Evolutionary conservation across 139 green algal genomes (phyloP), one percentile per base, ranked within the genome.

Genomic region (Haematococcus lacustris): DNA sequence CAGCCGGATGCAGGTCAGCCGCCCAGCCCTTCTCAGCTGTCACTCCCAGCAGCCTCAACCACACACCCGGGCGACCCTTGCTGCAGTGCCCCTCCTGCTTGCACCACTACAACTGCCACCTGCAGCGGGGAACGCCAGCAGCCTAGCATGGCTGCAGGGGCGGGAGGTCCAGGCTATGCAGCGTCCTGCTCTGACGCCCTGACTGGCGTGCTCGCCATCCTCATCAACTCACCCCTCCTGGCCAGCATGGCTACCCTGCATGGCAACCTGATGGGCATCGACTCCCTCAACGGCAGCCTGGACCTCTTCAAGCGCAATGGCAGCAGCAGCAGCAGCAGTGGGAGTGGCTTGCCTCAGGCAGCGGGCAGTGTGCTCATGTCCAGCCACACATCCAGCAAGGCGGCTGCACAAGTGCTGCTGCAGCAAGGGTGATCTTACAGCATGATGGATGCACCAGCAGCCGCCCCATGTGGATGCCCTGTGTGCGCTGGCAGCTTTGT

Each of bases 181-280:
- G 26, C 28, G 26, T 2, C 30, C 60, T 4, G n/a, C 60, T 2
- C n/a, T 67, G 26, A 38, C 26, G 5, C 26, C 60, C 32, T 37
- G 37, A 2, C 64, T 70, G 38, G 37, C 3, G 21, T 9, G n/a
- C n/a, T n/a, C n/a, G n/a, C n/a, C n/a, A n/a, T 70, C 37, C 64
- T 72, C 4, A 43, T 72, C 9, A 47, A 43, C 47, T 72, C 67
- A 32, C 67, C 67, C 4, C 41, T 63, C 23, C 67, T 72, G 2
- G 67, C 67, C 39, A 71, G 65, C 26, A 28, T 71, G 39, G 3
- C 63, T 4, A 61, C 40, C 41, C 26, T 64, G 41, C n/a, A 33
- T 5, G 67, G 63, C 21, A 23, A 37, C 63, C 30, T 50, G 63
- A 3, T 7, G 7, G 30, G 30, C 4, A 2, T 4, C 21, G 30